Base-by-base conservation (phyloP, 1,284 basidiomycete species). In the Bondarzewia mesenterica region DNA sequence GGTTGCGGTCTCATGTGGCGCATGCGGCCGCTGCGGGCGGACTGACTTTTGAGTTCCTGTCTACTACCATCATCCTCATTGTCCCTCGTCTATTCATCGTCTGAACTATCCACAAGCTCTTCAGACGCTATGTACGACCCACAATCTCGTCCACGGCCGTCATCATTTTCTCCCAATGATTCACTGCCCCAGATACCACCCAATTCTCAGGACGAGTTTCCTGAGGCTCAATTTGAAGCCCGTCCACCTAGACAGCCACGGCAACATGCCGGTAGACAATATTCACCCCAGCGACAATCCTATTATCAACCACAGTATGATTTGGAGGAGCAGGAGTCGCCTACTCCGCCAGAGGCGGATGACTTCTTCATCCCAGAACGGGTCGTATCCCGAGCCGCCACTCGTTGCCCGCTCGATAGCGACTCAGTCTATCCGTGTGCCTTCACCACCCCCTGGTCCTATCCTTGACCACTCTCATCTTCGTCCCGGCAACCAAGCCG, bases 381-480 rank as follows among this genome's bases (percentile, higher is more conserved):
- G 7, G 26, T 25, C 14, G 25, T 7, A 16, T 52, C 45, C 32
- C 42, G 16, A n/a, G 23, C 49, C 2, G 43, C 40, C 4, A 53
- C 60, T 62, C n/a, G n/a, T n/a, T 27, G 59, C 62, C 25, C 54
- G 54, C 26, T 63, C 64, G 25, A 46, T 67, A 20, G 58, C 68
- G 25, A 62, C 61, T 7, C 72, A 70, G 22, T 46, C 45, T 12
- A 52, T 73, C 70, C 18, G 53, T 67, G 36, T 68, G 66, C 26
- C 78, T 15, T 80, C 77, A 0, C 80, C 80, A 2, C 70, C 41
- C 26, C 41, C 78, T 18, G 80, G 73, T 7, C 80, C 84, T 44
- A 74, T 94, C 54, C 81, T 94, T 53, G 90, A 94, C 70, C 92
- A 95, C 59, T 92, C 93, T 38, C 95, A 99, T 68, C 80, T 99